Evolutionary conservation across 2,329 filamentous ascomycete genomes (phyloP), one percentile per base, ranked within the genome.

Genomic region (Mycosphaerella arachidis): DNA sequence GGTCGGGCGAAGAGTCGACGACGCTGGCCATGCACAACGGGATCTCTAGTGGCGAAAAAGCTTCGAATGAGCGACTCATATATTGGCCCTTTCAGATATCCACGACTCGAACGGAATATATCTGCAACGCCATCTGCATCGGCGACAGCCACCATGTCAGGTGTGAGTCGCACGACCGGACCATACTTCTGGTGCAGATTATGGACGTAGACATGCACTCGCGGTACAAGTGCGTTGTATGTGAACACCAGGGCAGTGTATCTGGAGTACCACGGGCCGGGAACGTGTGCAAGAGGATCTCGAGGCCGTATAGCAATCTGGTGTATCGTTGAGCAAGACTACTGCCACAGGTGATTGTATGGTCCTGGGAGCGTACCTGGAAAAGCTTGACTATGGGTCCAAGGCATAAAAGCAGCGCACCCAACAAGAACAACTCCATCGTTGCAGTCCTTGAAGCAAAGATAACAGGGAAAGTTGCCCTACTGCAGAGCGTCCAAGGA

Each of bases 41-140:
- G 70, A 52, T 76, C 71, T 58, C 56, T 62, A 7, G 66, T 67
- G 67, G 75, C 73, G 18, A 71, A 71, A 57, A 78, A 77, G 30
- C 59, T 66, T 9, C 60, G 56, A 33, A 60, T 50, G 4, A 70
- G 57, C 10, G 67, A 63, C 5, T 66, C 60, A 53, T 72, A 72
- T 57, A 67, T 64, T 6, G 63, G 55, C 3, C 66, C 59, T 48
- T 72, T 72, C 12, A 60, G 31, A 51, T 71, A 72, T n/a, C 60
- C 60, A 24, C 62, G 59, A 56, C 62, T 62, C 35, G 62, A 64
- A 27, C 62, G 62, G 54, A 64, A 64, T 7, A 64, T 64, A 43
- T 64, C 62, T 33, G 62, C 62, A 16, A 64, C 62, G 29, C 62
- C 62, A 46, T 64, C 62, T 4, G 64, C 64, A 27, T 71, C 69